Evolutionary conservation across 2,329 filamentous ascomycete species (phyloP), one percentile per base, ranked within the genome.

Genomic region (Elsinoe ampelina): DNA sequence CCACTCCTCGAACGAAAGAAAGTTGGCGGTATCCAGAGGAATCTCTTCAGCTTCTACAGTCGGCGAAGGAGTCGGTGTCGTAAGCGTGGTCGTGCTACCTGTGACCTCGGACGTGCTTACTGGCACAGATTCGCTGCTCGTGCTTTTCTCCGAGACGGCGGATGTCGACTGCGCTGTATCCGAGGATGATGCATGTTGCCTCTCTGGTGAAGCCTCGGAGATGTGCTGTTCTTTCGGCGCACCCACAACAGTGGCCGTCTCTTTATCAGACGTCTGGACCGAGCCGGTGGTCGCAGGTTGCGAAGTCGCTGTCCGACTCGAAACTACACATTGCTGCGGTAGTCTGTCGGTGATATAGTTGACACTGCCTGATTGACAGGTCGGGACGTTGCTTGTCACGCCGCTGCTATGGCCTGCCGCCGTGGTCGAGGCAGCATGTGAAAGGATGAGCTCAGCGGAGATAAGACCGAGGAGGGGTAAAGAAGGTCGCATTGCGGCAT

Each of bases 1-100:
- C 93, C 93, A 98, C 65, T 97, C 92, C 68, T 97, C 93, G 64
- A 98, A 98, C 0, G 93, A 96, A 64, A 97, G 83, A 69, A 97
- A 97, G 5, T 90, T 85, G 45, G 85, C 81, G 63, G 88, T 87
- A 65, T 89, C 85, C 10, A 86, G 75, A 0, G 81, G 78, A 1
- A 82, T 84, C 48, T 87, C 86, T 5, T 77, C 76, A 58, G 87
- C 84, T 13, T 75, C 59, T 51, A 61, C 62, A 41, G 47, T 63
- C 45, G 22, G 7, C 38, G 43, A 6, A 34, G 35, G 26, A 13
- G 3, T 57, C 32, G 13, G 36, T 56, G 38, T 17, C 43, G 5
- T 41, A 19, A 36, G 43, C 20, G n/a, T n/a, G 10, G 7, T 38
- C 26, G 26, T 15, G 19, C 26, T 12, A 22, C 13, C 8, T 34